Evolutionary conservation across 192 early-diverging fungal species (phyloP).

Genomic region (Backusella circina): DNA sequence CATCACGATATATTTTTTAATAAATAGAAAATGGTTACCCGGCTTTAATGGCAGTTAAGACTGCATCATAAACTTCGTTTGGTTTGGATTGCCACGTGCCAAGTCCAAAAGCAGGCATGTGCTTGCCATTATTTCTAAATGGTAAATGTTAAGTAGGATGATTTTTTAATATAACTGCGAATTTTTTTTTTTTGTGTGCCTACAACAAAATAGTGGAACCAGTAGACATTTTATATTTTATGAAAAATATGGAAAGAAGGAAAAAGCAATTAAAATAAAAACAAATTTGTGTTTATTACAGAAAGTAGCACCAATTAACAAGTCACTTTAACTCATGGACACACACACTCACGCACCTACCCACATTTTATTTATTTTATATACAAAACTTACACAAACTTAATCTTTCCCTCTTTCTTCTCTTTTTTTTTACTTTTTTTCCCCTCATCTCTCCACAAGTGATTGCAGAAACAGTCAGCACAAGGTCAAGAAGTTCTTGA

Average conservation of each 20-base stretch:
- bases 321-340: not conserved
- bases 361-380: not conserved
- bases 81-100: constrained; percentile 57
- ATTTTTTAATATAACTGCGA: not conserved
- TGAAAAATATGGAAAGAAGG: not conserved
- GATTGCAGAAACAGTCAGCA: not conserved
- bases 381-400: not conserved
- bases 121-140: constrained; percentile 50
- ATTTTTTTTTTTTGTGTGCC: not conserved
- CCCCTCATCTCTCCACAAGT: not conserved
- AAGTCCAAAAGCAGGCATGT: constrained; percentile 51
- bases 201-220: not conserved
- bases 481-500: constrained; percentile 11
- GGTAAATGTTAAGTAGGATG: not conserved
- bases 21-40: constrained; percentile 49
- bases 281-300: constrained; percentile 4
- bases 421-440: not conserved
- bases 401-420: not conserved
- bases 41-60: constrained; percentile 58
- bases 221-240: not conserved
- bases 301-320: not conserved
- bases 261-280: not conserved
- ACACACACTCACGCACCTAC: not conserved
- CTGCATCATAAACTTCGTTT: constrained; percentile 55
- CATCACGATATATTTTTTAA: constrained; percentile 1